Evolutionary conservation across 179 eudicot genomes (phyloP).

Genomic region (Camellia oleifera): DNA sequence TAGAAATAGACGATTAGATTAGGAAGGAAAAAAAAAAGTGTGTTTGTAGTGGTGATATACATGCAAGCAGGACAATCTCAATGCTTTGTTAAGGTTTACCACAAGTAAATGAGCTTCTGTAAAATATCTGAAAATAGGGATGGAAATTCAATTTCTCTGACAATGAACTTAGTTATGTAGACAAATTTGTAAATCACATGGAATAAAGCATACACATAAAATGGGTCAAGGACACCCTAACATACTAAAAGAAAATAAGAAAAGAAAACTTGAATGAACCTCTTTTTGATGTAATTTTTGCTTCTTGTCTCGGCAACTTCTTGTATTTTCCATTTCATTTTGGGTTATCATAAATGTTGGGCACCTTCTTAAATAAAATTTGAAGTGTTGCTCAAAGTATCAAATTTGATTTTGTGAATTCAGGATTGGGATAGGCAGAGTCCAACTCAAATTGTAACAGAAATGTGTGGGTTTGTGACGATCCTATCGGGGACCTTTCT

Average conservation of each 20-base stretch:
- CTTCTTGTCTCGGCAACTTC: neutral
- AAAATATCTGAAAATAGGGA: neutral
- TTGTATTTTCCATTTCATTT: neutral
- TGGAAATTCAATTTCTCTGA: neutral
- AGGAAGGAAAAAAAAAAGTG: neutral
- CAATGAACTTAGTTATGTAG: neutral
- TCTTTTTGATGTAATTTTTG: neutral
- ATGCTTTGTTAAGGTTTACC: neutral
- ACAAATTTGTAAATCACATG: neutral
- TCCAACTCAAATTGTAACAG: conserved; percentile 28
- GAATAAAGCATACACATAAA: neutral
- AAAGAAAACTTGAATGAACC: neutral
- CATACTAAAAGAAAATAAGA: neutral
- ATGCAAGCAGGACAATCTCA: neutral
- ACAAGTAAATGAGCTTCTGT: neutral
- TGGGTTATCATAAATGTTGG: neutral
- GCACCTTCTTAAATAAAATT: neutral
- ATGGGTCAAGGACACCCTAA: too few species aligned
- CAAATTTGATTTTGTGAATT: neutral
- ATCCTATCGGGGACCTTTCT: conserved; percentile 31
- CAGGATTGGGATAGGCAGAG: conserved; percentile 29
- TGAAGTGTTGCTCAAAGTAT: neutral
- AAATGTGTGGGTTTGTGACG: conserved; percentile 29
- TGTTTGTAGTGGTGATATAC: neutral
- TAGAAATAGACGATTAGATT: neutral